Evolutionary conservation across 805 yeast species (phyloP).

Genomic region (Lachancea sp.): DNA sequence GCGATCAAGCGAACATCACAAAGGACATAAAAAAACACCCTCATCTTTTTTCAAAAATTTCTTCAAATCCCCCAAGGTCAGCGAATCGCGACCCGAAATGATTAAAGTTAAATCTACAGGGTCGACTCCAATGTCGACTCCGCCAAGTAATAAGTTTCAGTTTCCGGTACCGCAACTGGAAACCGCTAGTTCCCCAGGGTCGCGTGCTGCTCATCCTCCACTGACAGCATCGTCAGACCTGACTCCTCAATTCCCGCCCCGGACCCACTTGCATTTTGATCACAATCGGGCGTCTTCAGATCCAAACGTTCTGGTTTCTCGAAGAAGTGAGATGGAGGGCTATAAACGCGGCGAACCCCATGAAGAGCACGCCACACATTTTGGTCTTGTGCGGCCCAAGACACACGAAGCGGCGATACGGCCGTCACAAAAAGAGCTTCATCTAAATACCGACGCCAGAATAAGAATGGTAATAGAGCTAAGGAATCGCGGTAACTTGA

Average conservation of each 20-base stretch:
- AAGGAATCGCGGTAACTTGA: conserved; percentile 51
- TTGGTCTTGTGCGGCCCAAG: not conserved
- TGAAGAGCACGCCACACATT: not conserved
- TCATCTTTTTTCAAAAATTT: conserved; percentile 28
- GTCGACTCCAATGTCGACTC: conserved; percentile 1
- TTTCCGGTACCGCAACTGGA: not conserved
- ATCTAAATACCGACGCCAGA: conserved; percentile 1
- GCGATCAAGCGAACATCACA: not conserved
- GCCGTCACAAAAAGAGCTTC: not conserved
- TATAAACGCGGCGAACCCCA: not conserved
- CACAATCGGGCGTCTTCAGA: conserved; percentile 4
- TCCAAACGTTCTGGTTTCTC: not conserved
- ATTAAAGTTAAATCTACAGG: not conserved
- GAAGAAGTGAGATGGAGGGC: not conserved
- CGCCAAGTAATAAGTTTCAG: not conserved
- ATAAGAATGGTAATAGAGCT: conserved; percentile 38
- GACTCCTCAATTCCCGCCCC: not conserved
- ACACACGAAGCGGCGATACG: not conserved
- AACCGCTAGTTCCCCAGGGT: not conserved
- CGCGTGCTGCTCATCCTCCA: not conserved
- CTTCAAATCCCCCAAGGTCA: conserved; percentile 27
- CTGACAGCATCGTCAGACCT: not conserved
- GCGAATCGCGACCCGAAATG: not conserved
- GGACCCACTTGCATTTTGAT: not conserved
- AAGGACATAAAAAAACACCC: conserved; percentile 23